Percentiles rank a stretch among this genome's conserved stretches.
Evolutionary conservation across 768 basidiomycete genomes (phyloP).

Genomic region (Brasilioporus rufonigricans): DNA sequence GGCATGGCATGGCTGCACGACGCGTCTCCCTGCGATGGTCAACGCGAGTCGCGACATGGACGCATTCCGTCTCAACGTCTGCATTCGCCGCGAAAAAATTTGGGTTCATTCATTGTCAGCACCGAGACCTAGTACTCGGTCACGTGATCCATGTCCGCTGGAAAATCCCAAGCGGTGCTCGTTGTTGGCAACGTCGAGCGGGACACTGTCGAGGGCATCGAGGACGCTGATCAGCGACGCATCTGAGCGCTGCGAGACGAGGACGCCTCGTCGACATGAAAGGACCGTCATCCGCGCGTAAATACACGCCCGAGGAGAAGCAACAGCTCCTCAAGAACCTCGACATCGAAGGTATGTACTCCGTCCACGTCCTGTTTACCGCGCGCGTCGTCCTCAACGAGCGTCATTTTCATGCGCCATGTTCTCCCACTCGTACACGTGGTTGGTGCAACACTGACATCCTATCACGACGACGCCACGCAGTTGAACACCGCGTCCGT

Average conservation of each 20-base stretch:
- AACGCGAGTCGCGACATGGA: slow-evolving; percentile 7
- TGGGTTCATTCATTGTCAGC: no score
- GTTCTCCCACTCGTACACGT: neutral
- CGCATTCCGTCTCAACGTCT: slow-evolving; percentile 2
- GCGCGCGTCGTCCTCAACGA: neutral
- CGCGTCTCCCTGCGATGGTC: slow-evolving; percentile 16
- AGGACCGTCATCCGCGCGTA: slow-evolving; percentile 22
- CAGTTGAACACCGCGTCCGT: slow-evolving; percentile 71
- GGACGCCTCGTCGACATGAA: slow-evolving; percentile 18
- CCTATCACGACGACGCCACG: neutral
- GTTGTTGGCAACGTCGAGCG: neutral
- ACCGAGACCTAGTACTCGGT: neutral
- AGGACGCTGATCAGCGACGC: neutral
- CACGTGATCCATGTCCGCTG: slow-evolving; percentile 7
- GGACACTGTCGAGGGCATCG: neutral
- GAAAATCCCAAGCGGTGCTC: neutral
- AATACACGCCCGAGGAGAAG: slow-evolving; percentile 67
- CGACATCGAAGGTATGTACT: slow-evolving; percentile 67
- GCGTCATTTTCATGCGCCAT: no score
- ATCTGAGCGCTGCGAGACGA: neutral
- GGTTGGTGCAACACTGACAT: neutral
- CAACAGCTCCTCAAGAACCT: slow-evolving; percentile 72
- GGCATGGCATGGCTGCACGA: slow-evolving; percentile 11
- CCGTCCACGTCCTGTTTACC: neutral
- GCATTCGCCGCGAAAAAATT: slow-evolving; percentile 2